phyloP scores from a whole-genome alignment of 345 rosid species.

The Lagerstroemia speciosa region DNA sequence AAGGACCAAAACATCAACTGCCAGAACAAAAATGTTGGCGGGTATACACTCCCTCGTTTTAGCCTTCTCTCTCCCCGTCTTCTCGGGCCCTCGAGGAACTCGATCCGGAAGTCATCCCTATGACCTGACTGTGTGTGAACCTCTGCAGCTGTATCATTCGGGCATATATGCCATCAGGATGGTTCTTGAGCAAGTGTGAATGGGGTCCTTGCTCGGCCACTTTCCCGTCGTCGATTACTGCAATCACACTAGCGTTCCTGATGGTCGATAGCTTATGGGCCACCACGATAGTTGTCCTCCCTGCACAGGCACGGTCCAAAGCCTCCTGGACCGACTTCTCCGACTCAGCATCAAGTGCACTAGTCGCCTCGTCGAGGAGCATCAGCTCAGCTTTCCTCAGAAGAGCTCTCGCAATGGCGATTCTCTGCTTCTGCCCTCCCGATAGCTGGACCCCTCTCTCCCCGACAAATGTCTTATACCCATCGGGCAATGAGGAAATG shows the following conservation, averaged over 20 bases:
- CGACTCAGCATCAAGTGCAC: conserved; percentile 87
- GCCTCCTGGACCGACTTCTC: conserved; percentile 95
- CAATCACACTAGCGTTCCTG: conserved; percentile 77
- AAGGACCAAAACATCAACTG: not conserved
- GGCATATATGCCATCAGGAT: conserved; percentile 81
- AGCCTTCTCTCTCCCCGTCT: conserved; percentile 45
- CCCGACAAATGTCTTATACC: conserved; percentile 77
- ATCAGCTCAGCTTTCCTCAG: conserved; percentile 78
- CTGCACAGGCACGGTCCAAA: conserved; percentile 80
- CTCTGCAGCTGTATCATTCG: conserved; percentile 95
- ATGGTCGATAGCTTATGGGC: conserved; percentile 87
- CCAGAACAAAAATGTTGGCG: not conserved
- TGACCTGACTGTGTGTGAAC: conserved; percentile 76
- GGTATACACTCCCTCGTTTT: not conserved
- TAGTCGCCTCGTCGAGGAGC: conserved; percentile 95
- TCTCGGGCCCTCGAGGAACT: conserved; percentile 68
- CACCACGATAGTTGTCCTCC: conserved; percentile 82
- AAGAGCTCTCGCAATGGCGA: conserved; percentile 75
- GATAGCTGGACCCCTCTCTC: conserved; percentile 92
- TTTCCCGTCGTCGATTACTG: conserved; percentile 87
- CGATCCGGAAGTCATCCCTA: conserved; percentile 76
- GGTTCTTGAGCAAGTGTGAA: conserved; percentile 65
- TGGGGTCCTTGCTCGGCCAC: conserved; percentile 96
- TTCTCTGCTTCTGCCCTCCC: conserved; percentile 95
- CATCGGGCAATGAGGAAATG: conserved; percentile 68